These are phyloP conservation scores for Jatropha curcas DNA, from an alignment of 345 rosid species.

Conservation along the genomic window DNA sequence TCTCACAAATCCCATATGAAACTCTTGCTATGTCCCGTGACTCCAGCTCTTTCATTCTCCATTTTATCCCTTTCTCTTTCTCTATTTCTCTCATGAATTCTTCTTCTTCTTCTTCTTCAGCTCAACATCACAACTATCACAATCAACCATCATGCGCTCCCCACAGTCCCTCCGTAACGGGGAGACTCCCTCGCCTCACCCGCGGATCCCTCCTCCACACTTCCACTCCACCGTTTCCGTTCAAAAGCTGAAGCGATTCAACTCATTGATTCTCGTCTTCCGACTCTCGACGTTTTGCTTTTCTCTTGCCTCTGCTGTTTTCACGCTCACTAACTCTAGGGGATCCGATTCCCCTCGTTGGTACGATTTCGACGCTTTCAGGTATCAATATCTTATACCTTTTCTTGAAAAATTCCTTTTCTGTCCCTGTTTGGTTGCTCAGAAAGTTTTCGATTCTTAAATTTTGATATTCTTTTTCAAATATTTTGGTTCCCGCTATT, in stretches of 20 bases:
- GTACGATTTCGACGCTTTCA: slow-evolving; percentile 90
- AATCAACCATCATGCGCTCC: slow-evolving; percentile 52
- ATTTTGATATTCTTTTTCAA: neutral
- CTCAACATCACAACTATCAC: neutral
- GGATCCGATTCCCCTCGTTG: slow-evolving; percentile 63
- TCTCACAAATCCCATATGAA: slow-evolving; percentile 22
- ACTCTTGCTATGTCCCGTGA: slow-evolving; percentile 40
- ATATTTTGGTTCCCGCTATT: neutral
- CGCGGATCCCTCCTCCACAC: slow-evolving; percentile 39
- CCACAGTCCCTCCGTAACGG: slow-evolving; percentile 67
- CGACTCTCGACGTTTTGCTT: slow-evolving; percentile 77
- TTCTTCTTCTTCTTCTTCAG: neutral
- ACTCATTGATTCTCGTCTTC: slow-evolving; percentile 65
- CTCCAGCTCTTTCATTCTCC: slow-evolving; percentile 14
- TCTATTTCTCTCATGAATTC: slow-evolving; percentile 36
- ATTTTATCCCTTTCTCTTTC: slow-evolving; percentile 1
- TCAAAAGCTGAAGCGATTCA: slow-evolving; percentile 82
- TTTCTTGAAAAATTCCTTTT: neutral
- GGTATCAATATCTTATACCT: slow-evolving; percentile 42
- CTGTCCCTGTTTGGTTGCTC: slow-evolving; percentile 7
- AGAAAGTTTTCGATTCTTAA: neutral
- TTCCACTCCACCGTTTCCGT: slow-evolving; percentile 75
- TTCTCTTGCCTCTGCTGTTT: slow-evolving; percentile 77
- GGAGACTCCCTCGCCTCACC: slow-evolving; percentile 50
- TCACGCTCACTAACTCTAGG: slow-evolving; percentile 77